These are phyloP conservation scores for Nicotiana tabacum DNA, from an alignment of 257 asterid species.

Conservation along the genomic window DNA sequence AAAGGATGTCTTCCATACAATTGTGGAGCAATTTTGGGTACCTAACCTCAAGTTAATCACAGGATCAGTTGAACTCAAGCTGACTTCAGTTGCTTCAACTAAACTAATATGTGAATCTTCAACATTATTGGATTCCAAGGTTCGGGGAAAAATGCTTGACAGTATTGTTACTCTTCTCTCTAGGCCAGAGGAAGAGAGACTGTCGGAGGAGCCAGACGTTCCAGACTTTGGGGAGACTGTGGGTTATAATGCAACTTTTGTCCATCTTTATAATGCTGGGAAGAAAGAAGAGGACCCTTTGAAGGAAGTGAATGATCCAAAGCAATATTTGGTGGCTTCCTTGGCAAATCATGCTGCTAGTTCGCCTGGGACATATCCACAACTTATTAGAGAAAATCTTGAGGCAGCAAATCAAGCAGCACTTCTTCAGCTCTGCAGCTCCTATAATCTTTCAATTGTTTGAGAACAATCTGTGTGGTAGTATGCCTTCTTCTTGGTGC, in stretches of 20 bases:
- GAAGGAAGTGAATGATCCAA: conserved; percentile 75
- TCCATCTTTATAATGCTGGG: conserved; percentile 71
- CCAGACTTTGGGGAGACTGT: conserved; percentile 78
- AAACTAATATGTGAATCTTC: conserved; percentile 68
- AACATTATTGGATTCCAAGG: conserved; percentile 50
- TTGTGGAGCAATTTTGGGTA: conserved; percentile 78
- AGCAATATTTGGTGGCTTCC: conserved; percentile 68
- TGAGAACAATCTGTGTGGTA: conserved; percentile 26
- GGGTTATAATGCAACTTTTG: conserved; percentile 73
- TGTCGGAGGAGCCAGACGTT: conserved; percentile 75
- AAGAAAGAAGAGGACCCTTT: conserved; percentile 88
- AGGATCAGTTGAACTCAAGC: conserved; percentile 69
- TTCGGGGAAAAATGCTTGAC: conserved; percentile 85
- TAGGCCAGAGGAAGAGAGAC: conserved; percentile 71
- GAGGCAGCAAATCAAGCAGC: conserved; percentile 80
- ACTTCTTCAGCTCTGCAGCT: conserved; percentile 62
- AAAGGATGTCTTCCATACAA: conserved; percentile 46
- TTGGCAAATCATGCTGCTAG: conserved; percentile 59
- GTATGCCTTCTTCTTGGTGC: background rate
- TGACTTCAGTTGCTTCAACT: conserved; percentile 80
- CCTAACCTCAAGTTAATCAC: conserved; percentile 74
- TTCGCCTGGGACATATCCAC: conserved; percentile 62
- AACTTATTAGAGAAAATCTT: conserved; percentile 50
- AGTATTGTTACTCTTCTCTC: conserved; percentile 85
- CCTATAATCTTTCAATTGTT: conserved; percentile 47